These are phyloP conservation scores for Infundibulicybe gibba DNA, from an alignment of 768 basidiomycete genomes.

Conservation along the genomic window DNA sequence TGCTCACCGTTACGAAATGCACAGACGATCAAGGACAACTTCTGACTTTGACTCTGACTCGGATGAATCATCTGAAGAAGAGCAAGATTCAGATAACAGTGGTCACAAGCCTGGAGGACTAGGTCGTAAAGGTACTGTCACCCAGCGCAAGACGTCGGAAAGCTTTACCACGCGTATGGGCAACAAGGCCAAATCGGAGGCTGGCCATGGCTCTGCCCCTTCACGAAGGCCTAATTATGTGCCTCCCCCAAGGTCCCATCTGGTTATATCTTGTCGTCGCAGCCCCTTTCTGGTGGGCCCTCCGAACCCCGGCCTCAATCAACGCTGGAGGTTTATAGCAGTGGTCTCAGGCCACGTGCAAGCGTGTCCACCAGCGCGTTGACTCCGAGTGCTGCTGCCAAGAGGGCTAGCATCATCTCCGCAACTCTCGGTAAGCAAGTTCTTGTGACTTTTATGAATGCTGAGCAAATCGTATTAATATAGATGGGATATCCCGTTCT, in stretches of 20 bases:
- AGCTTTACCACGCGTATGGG: neutral
- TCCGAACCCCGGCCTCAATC: slow-evolving; percentile 28
- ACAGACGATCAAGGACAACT: neutral
- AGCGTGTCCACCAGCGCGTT: slow-evolving; percentile 60
- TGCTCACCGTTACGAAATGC: neutral
- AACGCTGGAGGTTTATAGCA: slow-evolving; percentile 24
- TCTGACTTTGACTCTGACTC: slow-evolving; percentile 16
- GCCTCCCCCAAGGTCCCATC: slow-evolving; percentile 21
- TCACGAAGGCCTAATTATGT: slow-evolving; percentile 9
- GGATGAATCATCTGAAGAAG: slow-evolving; percentile 27
- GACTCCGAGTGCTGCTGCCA: slow-evolving; percentile 46
- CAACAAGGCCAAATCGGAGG: slow-evolving; percentile 34
- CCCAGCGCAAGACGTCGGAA: slow-evolving; percentile 2
- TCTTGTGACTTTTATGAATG: slow-evolving; percentile 14
- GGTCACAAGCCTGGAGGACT: slow-evolving; percentile 1
- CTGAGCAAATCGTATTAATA: no score
- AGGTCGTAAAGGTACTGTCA: slow-evolving; percentile 11
- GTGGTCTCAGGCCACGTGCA: slow-evolving; percentile 35
- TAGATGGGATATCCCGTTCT: slow-evolving; percentile 4
- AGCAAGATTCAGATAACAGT: slow-evolving; percentile 19
- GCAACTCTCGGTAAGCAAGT: slow-evolving; percentile 25
- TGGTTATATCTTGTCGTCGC: slow-evolving; percentile 15
- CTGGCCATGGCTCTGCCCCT: slow-evolving; percentile 30
- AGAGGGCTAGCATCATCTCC: slow-evolving; percentile 41
- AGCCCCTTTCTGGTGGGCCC: slow-evolving; percentile 2